Percentiles rank a stretch among this genome's conserved stretches.
These are phyloP conservation scores for Tulasnella sp. DNA, from an alignment of 768 basidiomycete genomes.

Conservation along the genomic window DNA sequence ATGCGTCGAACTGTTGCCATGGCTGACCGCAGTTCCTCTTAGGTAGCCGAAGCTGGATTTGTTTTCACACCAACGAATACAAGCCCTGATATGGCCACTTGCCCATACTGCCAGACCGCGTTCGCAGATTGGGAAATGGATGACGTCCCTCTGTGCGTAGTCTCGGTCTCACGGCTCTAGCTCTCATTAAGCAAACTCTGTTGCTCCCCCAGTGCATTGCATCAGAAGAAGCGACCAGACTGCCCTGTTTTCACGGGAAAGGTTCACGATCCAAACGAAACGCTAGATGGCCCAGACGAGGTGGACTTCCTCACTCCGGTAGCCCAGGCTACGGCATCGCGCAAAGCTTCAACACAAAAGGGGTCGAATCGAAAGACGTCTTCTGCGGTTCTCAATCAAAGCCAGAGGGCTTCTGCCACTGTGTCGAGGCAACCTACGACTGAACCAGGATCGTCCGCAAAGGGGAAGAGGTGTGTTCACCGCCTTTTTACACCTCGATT, in stretches of 20 bases:
- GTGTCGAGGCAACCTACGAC: not conserved
- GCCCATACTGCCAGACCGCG: slow-evolving; percentile 79
- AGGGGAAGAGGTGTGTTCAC: not conserved
- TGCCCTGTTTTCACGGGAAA: slow-evolving; percentile 27
- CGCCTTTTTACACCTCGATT: not conserved
- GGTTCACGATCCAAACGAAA: slow-evolving; percentile 7
- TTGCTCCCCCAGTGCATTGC: slow-evolving; percentile 9
- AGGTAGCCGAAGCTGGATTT: slow-evolving; percentile 93
- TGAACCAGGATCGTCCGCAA: not conserved
- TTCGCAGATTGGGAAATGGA: slow-evolving; percentile 85
- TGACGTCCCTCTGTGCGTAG: slow-evolving; percentile 85
- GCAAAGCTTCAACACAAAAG: slow-evolving; percentile 7
- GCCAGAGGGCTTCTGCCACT: not conserved
- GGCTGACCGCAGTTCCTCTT: slow-evolving; percentile 4
- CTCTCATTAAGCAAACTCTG: not conserved
- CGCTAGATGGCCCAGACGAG: not conserved
- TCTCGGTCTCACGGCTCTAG: not conserved
- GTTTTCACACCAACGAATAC: slow-evolving; percentile 67
- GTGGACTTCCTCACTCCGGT: not conserved
- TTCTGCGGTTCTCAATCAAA: not conserved
- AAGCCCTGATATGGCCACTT: slow-evolving; percentile 80
- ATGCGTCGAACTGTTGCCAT: not conserved
- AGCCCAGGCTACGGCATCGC: not conserved
- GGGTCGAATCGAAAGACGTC: not conserved
- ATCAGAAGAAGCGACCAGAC: slow-evolving; percentile 18